phyloP scores from a whole-genome alignment of 2,329 filamentous ascomycete species.

The Fusarium bactridioides region DNA sequence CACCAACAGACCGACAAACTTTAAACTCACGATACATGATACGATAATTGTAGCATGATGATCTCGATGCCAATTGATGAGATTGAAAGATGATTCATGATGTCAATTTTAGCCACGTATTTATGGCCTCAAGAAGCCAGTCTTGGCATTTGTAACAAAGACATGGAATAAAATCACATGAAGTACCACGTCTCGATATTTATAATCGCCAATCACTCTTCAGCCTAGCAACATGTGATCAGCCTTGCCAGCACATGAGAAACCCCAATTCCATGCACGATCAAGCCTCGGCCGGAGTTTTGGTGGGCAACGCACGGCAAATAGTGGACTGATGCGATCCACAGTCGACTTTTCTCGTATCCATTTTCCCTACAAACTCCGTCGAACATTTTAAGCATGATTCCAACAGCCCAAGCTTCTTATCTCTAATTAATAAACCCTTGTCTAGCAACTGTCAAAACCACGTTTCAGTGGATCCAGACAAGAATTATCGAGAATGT shows the following conservation, averaged over 20 bases:
- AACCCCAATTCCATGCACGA: not conserved
- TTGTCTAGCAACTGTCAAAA: not conserved
- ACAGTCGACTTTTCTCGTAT: slow-evolving; percentile 4
- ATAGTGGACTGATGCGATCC: slow-evolving; percentile 20
- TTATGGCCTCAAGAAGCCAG: not conserved
- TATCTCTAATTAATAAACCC: not conserved
- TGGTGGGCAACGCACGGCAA: not conserved
- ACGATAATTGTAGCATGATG: not conserved
- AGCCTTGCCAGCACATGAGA: slow-evolving; percentile 5
- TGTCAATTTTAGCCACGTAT: not conserved
- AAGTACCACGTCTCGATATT: not conserved
- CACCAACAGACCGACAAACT: not conserved
- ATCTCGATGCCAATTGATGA: not conserved
- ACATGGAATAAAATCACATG: not conserved
- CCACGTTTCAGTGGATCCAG: not conserved
- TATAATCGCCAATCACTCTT: not conserved
- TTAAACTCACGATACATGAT: not conserved
- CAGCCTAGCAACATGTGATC: slow-evolving; percentile 8
- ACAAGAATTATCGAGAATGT: not conserved
- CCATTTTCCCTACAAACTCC: slow-evolving; percentile 2
- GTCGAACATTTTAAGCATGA: slow-evolving; percentile 21
- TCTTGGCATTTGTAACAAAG: not conserved
- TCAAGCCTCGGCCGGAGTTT: not conserved
- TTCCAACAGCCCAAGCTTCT: not conserved
- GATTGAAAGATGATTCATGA: not conserved